Percentiles rank a stretch among this genome's conserved stretches.
Conservation (phyloP, 306 rosid species). For the Cicer arietinum region DNA sequence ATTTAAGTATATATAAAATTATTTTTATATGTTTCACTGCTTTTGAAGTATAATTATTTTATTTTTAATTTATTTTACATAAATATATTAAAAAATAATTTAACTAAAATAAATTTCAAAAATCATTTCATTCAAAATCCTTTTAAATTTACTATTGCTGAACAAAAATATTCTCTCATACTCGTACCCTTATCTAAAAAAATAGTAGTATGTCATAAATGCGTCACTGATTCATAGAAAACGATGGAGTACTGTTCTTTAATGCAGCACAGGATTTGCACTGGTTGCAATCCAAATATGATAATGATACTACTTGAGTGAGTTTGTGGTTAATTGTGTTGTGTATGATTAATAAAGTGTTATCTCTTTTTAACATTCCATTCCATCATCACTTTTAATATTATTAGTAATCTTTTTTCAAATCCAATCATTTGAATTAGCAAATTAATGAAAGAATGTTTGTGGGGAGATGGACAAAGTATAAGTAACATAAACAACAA, state of each 20-base stretch:
- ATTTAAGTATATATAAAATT: no score
- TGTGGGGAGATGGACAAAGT: conserved; percentile 39
- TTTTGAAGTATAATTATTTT: no score
- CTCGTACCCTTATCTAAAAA: neutral
- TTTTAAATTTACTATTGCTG: no score
- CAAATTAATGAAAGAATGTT: conserved; percentile 51
- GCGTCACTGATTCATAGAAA: conserved; percentile 42
- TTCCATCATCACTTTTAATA: conserved; percentile 6
- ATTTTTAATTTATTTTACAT: no score
- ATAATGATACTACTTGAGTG: neutral
- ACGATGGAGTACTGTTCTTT: conserved; percentile 23
- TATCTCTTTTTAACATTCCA: neutral
- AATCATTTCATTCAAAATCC: no score
- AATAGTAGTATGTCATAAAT: neutral
- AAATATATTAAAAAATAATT: no score
- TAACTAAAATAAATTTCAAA: no score
- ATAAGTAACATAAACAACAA: conserved; percentile 19
- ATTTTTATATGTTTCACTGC: no score
- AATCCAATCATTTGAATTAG: conserved; percentile 53
- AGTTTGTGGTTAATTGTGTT: neutral
- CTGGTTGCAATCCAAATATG: neutral
- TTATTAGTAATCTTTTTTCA: neutral
- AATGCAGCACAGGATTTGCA: conserved; percentile 8
- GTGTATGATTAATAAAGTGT: neutral
- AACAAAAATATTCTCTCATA: neutral